Evolutionary conservation across 257 asterid species (phyloP), one percentile per base, ranked within the genome.

Genomic region (Solanum peruvianum): DNA sequence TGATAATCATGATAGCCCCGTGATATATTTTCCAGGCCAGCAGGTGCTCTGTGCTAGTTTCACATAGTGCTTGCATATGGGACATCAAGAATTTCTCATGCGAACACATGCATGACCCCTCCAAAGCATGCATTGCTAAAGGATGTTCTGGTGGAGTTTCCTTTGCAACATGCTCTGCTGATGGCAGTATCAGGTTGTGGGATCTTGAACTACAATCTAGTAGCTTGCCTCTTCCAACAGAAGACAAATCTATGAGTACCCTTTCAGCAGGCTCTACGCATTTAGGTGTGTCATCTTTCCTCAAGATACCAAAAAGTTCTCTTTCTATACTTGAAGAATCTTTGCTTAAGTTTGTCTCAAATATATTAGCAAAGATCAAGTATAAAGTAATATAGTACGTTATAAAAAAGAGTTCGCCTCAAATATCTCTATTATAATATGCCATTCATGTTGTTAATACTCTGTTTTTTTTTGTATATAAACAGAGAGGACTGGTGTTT

Each of bases 121-220:
- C 96, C 86, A 90, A 91, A 87, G 89, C 92, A 58, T 94, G 96
- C 85, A 89, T 88, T 88, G 94, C 94, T 86, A 90, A 90, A 92
- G 98, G 96, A 76, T 93, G 96, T 90, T 47, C 93, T 81, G 98
- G 96, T 83, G 96, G 95, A 80, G 87, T 93, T 90, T 92, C 95
- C 64, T 94, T 94, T 87, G 96, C 95, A 31, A 94, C 96, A 87
- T 94, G 98, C 88, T 93, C 97, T 37, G 92, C 92, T 81, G 98
- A 94, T 87, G 96, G 98, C 70, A 91, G 90, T 85, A 91, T 93
- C 88, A 91, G 95, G 91, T 86, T 93, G 86, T 94, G 98, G 98
- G 96, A 94, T 89, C 93, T 94, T 86, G 93, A 92, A 81, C 86
- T 86, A 89, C 92, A 89, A 83, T 86, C 92, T 33, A 66, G 85